A percentile compares a stretch with the other conserved stretches of the same genome.
These are phyloP conservation scores for Glycine latifolia DNA, from an alignment of 306 rosid genomes.

Conservation along the genomic window DNA sequence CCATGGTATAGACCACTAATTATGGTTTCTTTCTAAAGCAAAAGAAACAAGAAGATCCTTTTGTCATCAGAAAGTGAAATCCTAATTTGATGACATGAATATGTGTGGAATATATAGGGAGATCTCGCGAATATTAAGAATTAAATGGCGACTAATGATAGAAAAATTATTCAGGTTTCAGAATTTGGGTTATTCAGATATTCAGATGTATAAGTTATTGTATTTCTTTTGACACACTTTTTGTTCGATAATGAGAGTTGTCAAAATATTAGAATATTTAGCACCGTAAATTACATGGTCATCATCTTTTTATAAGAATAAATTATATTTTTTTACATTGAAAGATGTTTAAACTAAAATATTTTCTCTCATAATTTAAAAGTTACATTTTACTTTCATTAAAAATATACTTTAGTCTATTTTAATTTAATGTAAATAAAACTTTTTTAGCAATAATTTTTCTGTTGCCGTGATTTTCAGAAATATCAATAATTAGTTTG, in stretches of 20 bases:
- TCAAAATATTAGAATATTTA: neutral
- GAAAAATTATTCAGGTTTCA: neutral
- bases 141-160: neutral
- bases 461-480: too few relatives aligned
- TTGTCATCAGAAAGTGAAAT: neutral
- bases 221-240: neutral
- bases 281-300: neutral
- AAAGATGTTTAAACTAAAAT: too few relatives aligned
- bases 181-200: neutral
- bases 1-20: neutral
- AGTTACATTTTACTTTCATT: too few relatives aligned
- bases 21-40: slow-evolving; percentile 4
- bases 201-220: too few relatives aligned
- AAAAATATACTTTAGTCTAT: too few relatives aligned
- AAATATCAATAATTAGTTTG: too few relatives aligned
- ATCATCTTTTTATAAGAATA: too few relatives aligned
- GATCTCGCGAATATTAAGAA: neutral
- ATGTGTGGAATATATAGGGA: neutral
- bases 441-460: too few relatives aligned
- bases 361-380: too few relatives aligned
- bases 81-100: neutral
- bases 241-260: neutral
- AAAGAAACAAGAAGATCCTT: slow-evolving; percentile 14
- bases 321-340: too few relatives aligned
- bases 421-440: too few relatives aligned